phyloP scores from a whole-genome alignment of 164 flowering plant species.

The Magnolia sinica region DNA sequence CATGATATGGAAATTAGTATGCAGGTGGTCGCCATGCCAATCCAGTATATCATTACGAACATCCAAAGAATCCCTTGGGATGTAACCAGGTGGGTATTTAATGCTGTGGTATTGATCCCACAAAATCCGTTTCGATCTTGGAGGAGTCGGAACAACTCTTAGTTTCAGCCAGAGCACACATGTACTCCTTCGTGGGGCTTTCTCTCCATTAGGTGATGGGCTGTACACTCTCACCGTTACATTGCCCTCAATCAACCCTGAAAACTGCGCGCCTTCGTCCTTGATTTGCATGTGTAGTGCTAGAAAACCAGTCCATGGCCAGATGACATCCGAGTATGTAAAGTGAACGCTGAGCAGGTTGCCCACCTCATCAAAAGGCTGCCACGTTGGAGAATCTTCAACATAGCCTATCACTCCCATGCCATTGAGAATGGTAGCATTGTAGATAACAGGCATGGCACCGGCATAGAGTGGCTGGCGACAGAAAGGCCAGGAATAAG shows the following conservation, averaged over 20 bases:
- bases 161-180: conserved; percentile 83
- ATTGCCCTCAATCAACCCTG: conserved; percentile 90
- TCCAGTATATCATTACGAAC: conserved; percentile 98
- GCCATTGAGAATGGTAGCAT: conserved; percentile 92
- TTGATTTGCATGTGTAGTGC: conserved; percentile 96
- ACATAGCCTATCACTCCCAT: conserved; percentile 95
- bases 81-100: conserved; percentile 97
- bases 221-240: conserved; percentile 73
- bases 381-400: conserved; percentile 78
- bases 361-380: conserved; percentile 76
- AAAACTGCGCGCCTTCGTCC: conserved; percentile 85
- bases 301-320: conserved; percentile 99
- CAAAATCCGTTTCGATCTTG: conserved; percentile 68
- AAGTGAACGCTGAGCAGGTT: conserved; percentile 87
- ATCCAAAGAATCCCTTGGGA: conserved; percentile 97
- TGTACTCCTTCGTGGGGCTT: conserved; percentile 37
- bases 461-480: conserved; percentile 98
- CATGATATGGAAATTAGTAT: conserved; percentile 91
- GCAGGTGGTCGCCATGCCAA: conserved; percentile 99
- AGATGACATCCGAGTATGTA: conserved; percentile 78
- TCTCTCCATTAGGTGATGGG: conserved; percentile 77
- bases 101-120: conserved; percentile 99
- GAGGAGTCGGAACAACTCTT: conserved; percentile 84
- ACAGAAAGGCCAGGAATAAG: conserved; percentile 98
- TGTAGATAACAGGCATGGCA: conserved; percentile 98